These are phyloP conservation scores for Acanthamoeba triangularis DNA, from an alignment of 208 protist genomes.

Conservation along the genomic window DNA sequence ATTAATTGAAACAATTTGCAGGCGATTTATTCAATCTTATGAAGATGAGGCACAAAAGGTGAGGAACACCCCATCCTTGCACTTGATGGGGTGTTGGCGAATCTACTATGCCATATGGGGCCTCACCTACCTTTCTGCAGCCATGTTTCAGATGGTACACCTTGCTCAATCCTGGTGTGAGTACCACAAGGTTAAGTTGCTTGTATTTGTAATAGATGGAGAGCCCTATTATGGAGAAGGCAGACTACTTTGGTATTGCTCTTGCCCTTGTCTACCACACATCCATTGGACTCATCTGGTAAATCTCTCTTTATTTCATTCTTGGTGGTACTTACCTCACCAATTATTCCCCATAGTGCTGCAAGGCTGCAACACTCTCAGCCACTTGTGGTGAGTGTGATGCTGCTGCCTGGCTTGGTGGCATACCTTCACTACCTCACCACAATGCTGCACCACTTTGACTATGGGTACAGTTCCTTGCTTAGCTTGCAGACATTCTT, in stretches of 20 bases:
- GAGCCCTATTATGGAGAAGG: not conserved
- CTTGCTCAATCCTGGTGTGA: no score
- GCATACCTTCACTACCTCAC: not conserved
- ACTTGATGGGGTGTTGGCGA: not conserved
- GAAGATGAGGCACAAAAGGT: not conserved
- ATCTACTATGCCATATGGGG: not conserved
- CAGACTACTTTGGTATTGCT: conserved; percentile 5
- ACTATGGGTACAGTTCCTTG: conserved; percentile 2
- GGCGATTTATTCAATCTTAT: not conserved
- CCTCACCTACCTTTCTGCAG: not conserved
- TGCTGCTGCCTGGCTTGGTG: not conserved
- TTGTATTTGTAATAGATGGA: not conserved
- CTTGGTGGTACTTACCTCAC: not conserved
- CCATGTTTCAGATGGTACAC: not conserved
- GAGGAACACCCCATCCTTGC: no score
- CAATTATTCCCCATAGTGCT: not conserved
- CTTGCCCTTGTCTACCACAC: conserved; percentile 13
- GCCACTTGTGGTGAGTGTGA: not conserved
- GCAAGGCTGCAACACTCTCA: not conserved
- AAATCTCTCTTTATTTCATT: no score
- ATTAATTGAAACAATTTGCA: not conserved
- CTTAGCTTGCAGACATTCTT: no score
- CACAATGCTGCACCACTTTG: not conserved
- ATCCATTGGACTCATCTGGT: not conserved
- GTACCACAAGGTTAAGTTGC: no score